A percentile compares a stretch with the other conserved stretches of the same genome.
Evolutionary conservation across 2,329 filamentous ascomycete genomes (phyloP).

Genomic region (Nectriaceae sp.): DNA sequence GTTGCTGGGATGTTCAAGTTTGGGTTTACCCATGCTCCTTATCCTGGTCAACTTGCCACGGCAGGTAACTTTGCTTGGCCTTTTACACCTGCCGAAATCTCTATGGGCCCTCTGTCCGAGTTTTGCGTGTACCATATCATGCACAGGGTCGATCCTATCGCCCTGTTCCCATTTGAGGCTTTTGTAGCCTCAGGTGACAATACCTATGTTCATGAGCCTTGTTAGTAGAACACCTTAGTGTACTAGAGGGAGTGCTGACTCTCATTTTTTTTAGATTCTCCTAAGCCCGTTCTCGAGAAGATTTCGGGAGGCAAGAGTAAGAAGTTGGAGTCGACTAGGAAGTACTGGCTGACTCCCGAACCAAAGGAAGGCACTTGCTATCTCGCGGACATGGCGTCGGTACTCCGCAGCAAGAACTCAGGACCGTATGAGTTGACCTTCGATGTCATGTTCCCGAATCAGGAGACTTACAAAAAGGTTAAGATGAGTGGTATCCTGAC

Average conservation of each 20-base stretch:
- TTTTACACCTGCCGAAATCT: conserved; percentile 23
- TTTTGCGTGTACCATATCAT: conserved; percentile 51
- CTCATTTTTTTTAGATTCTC: no score
- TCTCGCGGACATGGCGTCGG: conserved; percentile 38
- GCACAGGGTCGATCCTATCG: no score
- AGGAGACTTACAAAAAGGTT: conserved; percentile 36
- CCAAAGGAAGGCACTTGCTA: conserved; percentile 24
- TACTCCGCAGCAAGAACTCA: conserved; percentile 51
- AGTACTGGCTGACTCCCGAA: no score
- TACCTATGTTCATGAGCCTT: no score
- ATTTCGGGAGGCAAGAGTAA: no score
- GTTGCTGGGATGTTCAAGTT: conserved; percentile 44
- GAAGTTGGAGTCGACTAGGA: no score
- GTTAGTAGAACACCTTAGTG: no score
- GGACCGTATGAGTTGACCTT: conserved; percentile 54
- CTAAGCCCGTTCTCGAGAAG: no score
- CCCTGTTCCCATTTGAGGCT: no score
- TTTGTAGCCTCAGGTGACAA: no score
- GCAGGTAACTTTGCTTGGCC: conserved; percentile 48
- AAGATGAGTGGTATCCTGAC: conserved; percentile 38
- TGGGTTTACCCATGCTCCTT: conserved; percentile 45
- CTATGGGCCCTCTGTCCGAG: conserved; percentile 37
- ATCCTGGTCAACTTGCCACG: conserved; percentile 49
- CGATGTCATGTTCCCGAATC: conserved; percentile 49
- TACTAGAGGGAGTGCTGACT: no score